Base-by-base conservation (phyloP, 257 asterid species). In the Phtheirospermum japonicum region DNA sequence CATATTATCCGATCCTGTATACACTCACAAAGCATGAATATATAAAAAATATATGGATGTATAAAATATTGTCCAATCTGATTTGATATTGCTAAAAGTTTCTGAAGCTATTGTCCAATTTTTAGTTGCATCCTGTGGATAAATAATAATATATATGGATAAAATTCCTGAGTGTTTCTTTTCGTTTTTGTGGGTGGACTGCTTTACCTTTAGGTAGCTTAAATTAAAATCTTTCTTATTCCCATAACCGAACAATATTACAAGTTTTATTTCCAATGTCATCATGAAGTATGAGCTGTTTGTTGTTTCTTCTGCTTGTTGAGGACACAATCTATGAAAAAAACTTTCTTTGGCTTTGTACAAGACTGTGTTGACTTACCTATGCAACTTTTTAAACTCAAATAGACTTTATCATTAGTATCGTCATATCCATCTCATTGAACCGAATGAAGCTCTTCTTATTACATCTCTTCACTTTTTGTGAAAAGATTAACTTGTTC, bases 341-440 rank as follows among this genome's bases (percentile, higher is more conserved):
- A 7, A 28, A 61, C 30, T 19, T n/a, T 49, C 20, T 33, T 64
- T 34, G 20, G 60, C 28, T 51, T 33, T 64, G n/a, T 8, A 23
- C 28, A 23, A 23, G 28, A 23, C 28, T 23, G 28, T 3, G 3
- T 23, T 23, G 28, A 23, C 28, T 23, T 23, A 23, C 28, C 28
- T 23, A 34, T 64, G 46, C 51, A 34, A n/a, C 60, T 28, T 30
- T 28, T 2, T 55, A 19, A 52, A 39, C 60, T 55, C 60, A 55
- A 28, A 31, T 55, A 31, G 40, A 28, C 14, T 55, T 30, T 23
- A 23, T 23, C 20, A 55, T 55, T 55, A 55, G 40, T 9, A 55
- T 55, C 2, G 9, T 6, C 10, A 18, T 48, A 16, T 48, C 20
- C 17, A 52, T 52, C 57, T 9, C 57, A 52, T 52, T 20, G 14